Evolutionary conservation across 2,329 filamentous ascomycete genomes (phyloP), one percentile per base, ranked within the genome.

Genomic region (Trichoderma gracile): DNA sequence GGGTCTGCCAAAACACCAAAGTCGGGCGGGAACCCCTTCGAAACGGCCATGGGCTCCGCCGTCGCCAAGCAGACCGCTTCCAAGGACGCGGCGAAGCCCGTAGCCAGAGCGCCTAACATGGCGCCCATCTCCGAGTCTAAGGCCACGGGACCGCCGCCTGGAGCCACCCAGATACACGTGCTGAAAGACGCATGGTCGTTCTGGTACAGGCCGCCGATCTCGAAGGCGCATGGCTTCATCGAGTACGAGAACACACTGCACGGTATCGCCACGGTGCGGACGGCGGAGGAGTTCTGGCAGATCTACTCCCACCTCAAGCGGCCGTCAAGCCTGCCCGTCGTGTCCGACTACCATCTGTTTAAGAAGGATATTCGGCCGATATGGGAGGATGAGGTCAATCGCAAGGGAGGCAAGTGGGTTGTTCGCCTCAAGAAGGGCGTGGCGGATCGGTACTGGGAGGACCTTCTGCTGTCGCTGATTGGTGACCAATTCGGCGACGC

Each of bases 331-430:
- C 82, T 99, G 65, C 94, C 94, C 7, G 89, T 94, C 5, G 94
- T 98, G 33, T 97, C 93, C 25, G 95, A 99, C 78, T 99, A 97
- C 75, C 95, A 99, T 76, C 89, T 99, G 66, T 99, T 99, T 82
- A 96, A 95, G 78, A 93, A 95, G 74, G 94, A 93, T 62, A 93
- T 99, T 67, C 88, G 95, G 66, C 95, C 95, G 23, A 95, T 99
- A 71, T 99, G 95, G 95, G 95, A 99, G 78, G 95, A 99, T 71
- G 93, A 97, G 53, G 92, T 96, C 75, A 99, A 99, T 80, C 95
- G 92, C 77, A 90, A 89, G 70, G 95, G 95, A 62, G 95, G 95
- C 58, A 99, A 99, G 80, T 99, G 94, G 94, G 93, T 97, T 69
- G 89, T 99, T 75, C 86, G 94, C 69, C 81, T 99, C 75, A 97